phyloP scores from a whole-genome alignment of 352 stramenopile species.

The Pythium folliculosum region DNA sequence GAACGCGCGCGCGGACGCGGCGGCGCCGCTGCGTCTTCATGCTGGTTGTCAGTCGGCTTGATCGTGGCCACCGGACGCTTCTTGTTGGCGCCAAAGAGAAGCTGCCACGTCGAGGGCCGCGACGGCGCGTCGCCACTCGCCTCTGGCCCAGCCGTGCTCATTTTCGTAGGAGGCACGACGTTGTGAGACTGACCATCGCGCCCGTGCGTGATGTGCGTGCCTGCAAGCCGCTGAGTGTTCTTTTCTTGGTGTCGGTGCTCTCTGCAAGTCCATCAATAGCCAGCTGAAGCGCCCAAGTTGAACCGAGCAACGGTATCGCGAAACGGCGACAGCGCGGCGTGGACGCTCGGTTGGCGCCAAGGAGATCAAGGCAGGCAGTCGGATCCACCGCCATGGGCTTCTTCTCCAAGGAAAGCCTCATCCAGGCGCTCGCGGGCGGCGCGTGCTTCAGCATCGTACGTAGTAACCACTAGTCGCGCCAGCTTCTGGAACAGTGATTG shows the following conservation, averaged over 20 bases:
- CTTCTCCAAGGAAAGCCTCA: constrained; percentile 69
- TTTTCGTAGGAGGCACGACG: too few relatives aligned
- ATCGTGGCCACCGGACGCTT: not conserved
- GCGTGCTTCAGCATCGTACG: constrained; percentile 63
- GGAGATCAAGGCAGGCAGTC: not conserved
- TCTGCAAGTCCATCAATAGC: not conserved
- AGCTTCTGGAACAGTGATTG: not conserved
- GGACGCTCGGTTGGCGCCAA: not conserved
- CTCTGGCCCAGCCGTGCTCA: not conserved
- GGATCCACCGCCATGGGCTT: constrained; percentile 20
- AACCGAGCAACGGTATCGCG: not conserved
- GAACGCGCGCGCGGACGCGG: not conserved
- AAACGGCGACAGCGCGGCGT: not conserved
- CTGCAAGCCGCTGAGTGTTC: not conserved
- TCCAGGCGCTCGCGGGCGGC: constrained; percentile 58
- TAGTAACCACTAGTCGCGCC: not conserved
- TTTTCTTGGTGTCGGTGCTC: not conserved
- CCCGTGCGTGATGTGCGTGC: too few relatives aligned
- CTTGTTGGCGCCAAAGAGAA: constrained; percentile 55
- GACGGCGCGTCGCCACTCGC: constrained; percentile 4
- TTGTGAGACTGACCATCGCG: too few relatives aligned
- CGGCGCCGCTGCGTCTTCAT: not conserved
- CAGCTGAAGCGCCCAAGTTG: not conserved
- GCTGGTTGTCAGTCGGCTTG: not conserved
- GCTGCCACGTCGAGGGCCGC: constrained; percentile 55